Conservation (phyloP, 73 alveolate genomes). For the Paramecium biaurelia region DNA sequence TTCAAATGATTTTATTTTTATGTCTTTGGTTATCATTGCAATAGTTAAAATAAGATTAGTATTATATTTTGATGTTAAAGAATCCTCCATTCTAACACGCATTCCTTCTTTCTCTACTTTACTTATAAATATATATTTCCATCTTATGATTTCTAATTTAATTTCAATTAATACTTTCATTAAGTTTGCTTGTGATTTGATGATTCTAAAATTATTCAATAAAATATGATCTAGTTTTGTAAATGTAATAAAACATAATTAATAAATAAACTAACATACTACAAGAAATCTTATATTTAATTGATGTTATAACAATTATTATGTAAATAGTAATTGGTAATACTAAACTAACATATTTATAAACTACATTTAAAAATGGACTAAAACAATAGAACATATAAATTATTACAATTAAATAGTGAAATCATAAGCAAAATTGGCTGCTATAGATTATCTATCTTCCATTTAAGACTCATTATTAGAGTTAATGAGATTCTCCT, state of each 20-base stretch:
- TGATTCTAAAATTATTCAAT: background rate
- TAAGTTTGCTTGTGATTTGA: background rate
- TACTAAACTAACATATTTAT: background rate
- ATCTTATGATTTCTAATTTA: conserved; percentile 30
- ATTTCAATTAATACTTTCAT: background rate
- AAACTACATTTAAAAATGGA: background rate
- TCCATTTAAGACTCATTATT: background rate
- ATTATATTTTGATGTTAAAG: background rate
- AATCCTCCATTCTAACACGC: background rate
- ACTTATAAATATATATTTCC: conserved; percentile 1
- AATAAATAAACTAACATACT: conserved; percentile 9
- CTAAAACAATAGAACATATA: background rate
- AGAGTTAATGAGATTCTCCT: background rate
- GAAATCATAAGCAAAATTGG: background rate
- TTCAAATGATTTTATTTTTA: background rate
- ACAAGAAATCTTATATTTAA: background rate
- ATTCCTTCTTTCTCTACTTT: conserved; percentile 29
- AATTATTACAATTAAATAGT: background rate
- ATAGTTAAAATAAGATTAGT: background rate
- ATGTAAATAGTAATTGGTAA: background rate
- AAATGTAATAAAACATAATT: background rate
- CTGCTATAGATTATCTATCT: background rate
- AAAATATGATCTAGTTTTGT: conserved; percentile 23
- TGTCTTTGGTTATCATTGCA: background rate
- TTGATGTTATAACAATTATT: background rate